Conservation (phyloP, 2,329 filamentous ascomycete species). For the Talaromyces sp. region DNA sequence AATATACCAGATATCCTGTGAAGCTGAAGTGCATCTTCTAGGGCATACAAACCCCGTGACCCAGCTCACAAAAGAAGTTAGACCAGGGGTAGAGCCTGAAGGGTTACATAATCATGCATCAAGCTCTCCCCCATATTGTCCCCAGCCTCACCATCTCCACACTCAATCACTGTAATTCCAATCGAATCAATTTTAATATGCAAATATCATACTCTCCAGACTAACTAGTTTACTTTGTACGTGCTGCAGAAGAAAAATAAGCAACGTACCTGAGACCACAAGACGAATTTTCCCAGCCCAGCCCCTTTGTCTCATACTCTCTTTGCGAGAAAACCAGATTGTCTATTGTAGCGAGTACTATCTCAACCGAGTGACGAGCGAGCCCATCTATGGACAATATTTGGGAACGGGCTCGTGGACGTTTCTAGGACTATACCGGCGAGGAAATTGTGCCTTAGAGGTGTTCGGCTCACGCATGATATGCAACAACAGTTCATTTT, state of each 20-base stretch:
- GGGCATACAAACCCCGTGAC: slow-evolving; percentile 1
- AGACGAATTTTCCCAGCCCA: too few species aligned
- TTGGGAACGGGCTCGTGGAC: background rate
- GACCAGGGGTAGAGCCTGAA: background rate
- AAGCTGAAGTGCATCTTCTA: background rate
- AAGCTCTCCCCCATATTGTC: background rate
- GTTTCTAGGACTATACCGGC: background rate
- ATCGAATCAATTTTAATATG: background rate
- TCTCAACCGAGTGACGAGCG: too few species aligned
- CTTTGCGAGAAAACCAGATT: too few species aligned
- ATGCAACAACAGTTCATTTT: too few species aligned
- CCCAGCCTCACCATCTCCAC: background rate
- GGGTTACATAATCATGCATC: background rate
- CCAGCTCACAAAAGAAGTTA: background rate
- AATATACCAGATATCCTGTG: background rate
- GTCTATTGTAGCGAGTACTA: too few species aligned
- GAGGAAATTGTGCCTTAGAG: background rate
- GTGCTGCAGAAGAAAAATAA: too few species aligned
- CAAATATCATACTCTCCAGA: background rate
- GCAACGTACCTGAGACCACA: too few species aligned
- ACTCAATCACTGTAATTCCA: background rate
- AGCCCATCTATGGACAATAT: too few species aligned
- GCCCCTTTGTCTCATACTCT: too few species aligned
- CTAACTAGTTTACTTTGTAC: background rate
- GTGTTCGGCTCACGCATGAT: too few species aligned